Evolutionary conservation across 2,329 filamentous ascomycete genomes (phyloP).

Genomic region (Bipolaris cookei): DNA sequence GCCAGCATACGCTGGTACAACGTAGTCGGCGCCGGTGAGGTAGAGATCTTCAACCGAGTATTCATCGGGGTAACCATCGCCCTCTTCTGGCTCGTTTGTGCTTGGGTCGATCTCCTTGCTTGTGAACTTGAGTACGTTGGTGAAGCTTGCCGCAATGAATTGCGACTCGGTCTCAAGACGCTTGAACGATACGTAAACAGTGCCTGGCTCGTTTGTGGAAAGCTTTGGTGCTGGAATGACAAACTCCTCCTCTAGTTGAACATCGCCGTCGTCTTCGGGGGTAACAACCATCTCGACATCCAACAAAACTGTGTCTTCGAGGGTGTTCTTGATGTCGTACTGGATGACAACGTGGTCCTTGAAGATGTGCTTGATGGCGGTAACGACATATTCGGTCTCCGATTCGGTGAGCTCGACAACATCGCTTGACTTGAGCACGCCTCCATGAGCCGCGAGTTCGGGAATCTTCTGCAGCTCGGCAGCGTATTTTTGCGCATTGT

Average conservation of each 20-base stretch:
- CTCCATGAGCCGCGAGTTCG: conserved; percentile 88
- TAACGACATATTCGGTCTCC: conserved; percentile 96
- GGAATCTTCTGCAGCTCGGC: conserved; percentile 87
- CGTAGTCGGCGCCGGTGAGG: conserved; percentile 88
- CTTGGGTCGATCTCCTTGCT: conserved; percentile 97
- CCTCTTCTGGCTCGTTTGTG: conserved; percentile 89
- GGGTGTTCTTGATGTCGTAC: conserved; percentile 97
- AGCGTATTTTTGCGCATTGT: conserved; percentile 84
- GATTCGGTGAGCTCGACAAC: conserved; percentile 91
- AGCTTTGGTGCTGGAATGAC: conserved; percentile 88
- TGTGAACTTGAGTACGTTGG: conserved; percentile 94
- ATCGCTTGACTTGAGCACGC: conserved; percentile 87
- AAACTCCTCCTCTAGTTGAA: conserved; percentile 77
- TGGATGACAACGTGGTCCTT: conserved; percentile 95
- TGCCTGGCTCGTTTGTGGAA: conserved; percentile 82
- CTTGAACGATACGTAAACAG: conserved; percentile 93
- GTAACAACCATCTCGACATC: conserved; percentile 72
- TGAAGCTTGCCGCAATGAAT: conserved; percentile 82
- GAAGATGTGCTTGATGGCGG: conserved; percentile 95
- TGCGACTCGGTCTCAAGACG: conserved; percentile 76
- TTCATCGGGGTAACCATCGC: conserved; percentile 88
- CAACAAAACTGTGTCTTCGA: conserved; percentile 71
- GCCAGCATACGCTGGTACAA: conserved; percentile 89
- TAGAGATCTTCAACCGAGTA: conserved; percentile 96
- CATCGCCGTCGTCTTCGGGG: conserved; percentile 82